Conservation (phyloP, 345 rosid species). For the Gossypium bickii region DNA sequence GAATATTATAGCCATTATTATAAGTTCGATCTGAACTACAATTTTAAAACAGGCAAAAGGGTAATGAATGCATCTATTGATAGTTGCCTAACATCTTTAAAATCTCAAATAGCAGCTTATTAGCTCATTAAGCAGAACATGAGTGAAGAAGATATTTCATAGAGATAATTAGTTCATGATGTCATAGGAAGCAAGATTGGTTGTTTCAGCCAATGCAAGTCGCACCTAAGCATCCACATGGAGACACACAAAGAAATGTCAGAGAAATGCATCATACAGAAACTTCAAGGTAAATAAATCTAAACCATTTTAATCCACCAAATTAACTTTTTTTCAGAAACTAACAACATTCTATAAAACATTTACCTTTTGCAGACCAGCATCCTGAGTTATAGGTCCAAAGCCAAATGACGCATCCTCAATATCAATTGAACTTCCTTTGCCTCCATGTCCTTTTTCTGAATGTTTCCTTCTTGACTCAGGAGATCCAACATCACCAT, state of each 20-base stretch:
- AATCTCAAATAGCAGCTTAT: neutral
- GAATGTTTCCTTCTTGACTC: slow-evolving; percentile 35
- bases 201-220: neutral
- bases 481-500: slow-evolving; percentile 48
- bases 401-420: slow-evolving; percentile 56
- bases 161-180: neutral
- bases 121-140: neutral
- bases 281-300: neutral
- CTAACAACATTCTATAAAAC: neutral
- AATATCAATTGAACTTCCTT: slow-evolving; percentile 35
- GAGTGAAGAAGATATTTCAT: neutral
- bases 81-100: neutral
- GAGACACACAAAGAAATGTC: neutral
- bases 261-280: neutral
- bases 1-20: neutral
- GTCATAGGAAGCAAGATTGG: neutral
- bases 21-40: neutral
- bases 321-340: slow-evolving; percentile 1
- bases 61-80: neutral
- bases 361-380: slow-evolving; percentile 60
- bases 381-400: slow-evolving; percentile 50
- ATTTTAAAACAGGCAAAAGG: neutral
- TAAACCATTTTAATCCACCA: neutral
- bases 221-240: slow-evolving; percentile 4
- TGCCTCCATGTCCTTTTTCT: slow-evolving; percentile 45